Conservation (phyloP, 768 basidiomycete species). For the Lactifluus subvellereus region DNA sequence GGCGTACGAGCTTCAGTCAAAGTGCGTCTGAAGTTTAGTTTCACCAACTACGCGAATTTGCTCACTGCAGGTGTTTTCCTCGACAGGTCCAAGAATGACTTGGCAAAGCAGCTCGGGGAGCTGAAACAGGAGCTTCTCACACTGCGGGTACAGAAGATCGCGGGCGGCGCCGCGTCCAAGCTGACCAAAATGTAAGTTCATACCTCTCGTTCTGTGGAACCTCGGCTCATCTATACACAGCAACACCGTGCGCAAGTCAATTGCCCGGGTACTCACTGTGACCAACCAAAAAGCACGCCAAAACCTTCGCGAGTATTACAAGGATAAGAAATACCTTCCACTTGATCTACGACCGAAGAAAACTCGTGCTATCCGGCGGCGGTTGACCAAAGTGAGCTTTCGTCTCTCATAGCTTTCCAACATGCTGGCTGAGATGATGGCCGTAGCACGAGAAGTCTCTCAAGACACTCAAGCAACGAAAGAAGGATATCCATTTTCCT, state of each 20-base stretch:
- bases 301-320: conserved; percentile 97
- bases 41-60: background rate
- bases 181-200: conserved; percentile 89
- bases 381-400: conserved; percentile 74
- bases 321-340: conserved; percentile 91
- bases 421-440: conserved; percentile 9
- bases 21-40: conserved; percentile 46
- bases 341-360: conserved; percentile 97
- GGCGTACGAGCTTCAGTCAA: conserved; percentile 94
- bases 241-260: conserved; percentile 94
- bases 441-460: conserved; percentile 73
- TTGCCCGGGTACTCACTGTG: conserved; percentile 96
- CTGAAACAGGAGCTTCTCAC: conserved; percentile 92
- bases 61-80: background rate
- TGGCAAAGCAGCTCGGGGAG: conserved; percentile 88
- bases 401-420: background rate
- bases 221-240: conserved; percentile 38
- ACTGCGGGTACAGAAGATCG: conserved; percentile 97
- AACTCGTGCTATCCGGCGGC: conserved; percentile 96
- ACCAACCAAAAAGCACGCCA: conserved; percentile 98
- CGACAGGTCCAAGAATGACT: conserved; percentile 89
- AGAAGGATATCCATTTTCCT: conserved; percentile 95
- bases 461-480: conserved; percentile 89
- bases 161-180: conserved; percentile 91
- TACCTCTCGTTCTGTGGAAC: background rate